These are phyloP conservation scores for Phylloporus arenicola DNA, from an alignment of 768 basidiomycete genomes.

Conservation along the genomic window DNA sequence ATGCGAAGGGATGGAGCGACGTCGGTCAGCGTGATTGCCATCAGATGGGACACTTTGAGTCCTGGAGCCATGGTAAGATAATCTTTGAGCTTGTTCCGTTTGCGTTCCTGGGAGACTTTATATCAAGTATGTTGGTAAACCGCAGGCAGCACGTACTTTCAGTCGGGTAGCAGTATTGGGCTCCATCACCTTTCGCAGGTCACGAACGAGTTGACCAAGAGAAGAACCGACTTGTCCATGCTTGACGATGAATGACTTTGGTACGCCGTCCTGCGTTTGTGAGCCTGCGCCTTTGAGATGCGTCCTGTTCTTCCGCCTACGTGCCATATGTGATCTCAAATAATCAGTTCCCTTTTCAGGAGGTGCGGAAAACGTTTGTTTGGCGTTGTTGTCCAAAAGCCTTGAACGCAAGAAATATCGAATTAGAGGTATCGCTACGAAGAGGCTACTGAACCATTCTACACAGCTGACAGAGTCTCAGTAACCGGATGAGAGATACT, in stretches of 20 bases:
- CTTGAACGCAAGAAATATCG: not conserved
- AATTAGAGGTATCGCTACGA: not conserved
- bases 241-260: constrained; percentile 95
- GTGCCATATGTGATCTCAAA: constrained; percentile 43
- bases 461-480: not conserved
- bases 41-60: constrained; percentile 85
- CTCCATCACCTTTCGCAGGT: constrained; percentile 95
- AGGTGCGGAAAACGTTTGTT: constrained; percentile 14
- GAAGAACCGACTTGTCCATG: constrained; percentile 90
- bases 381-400: constrained; percentile 17
- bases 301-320: constrained; percentile 73
- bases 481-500: constrained; percentile 23
- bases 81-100: constrained; percentile 87
- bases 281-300: constrained; percentile 61
- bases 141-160: constrained; percentile 45
- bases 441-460: not conserved
- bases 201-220: constrained; percentile 82
- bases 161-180: constrained; percentile 94
- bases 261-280: constrained; percentile 38
- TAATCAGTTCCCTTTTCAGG: constrained; percentile 20
- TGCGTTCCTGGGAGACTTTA: constrained; percentile 64
- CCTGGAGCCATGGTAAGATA: constrained; percentile 89
- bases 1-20: constrained; percentile 83
- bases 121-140: constrained; percentile 5
- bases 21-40: constrained; percentile 86